Evolutionary conservation across 108 stramenopile species (phyloP), one percentile per base, ranked within the genome.

Genomic region (Cylindrotheca fusiformis): DNA sequence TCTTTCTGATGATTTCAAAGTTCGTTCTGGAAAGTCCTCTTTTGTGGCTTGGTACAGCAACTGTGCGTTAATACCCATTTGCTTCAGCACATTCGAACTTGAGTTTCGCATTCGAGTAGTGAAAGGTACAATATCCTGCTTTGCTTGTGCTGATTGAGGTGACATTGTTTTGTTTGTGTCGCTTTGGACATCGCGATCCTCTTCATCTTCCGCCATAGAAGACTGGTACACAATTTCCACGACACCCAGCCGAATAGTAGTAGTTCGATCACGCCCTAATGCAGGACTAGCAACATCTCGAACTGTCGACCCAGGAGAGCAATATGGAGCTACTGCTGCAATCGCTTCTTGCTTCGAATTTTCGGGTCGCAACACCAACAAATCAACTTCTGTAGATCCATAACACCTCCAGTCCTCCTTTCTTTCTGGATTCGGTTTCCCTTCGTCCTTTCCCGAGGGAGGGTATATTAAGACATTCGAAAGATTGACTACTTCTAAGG

Each of bases 371-470:
- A 80, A 59, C 3, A 80, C 73, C 30, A 80, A 69, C 17, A 71
- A 61, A 60, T 80, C 73, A 6, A 80, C 66, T 46, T 71, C 65
- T n/a, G 79, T 80, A 0, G 73, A 74, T n/a, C 79, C 79, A 53
- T 75, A 80, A 46, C 74, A 80, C 24, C 12, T 12, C 69, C 74
- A 71, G 23, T 67, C 49, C 36, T 80, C 64, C 48, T 66, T 24
- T 14, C 36, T 41, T 41, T 14, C 36, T 10, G 6, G 10, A 6
- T 41, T 41, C 14, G 36, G 36, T 28, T 29, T 49, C 4, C 22
- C 52, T 30, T 64, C 63, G 5, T 45, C 18, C 32, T 24, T 57
- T 0, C 32, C 19, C 5, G 24, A 49, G 20, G 22, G 32, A 2
- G 63, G 74, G 61, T 66, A 69, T 2, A 76, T 51, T 47, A 75